Conservation (phyloP, 2,329 filamentous ascomycete genomes). For the Monilinia fructigena region DNA sequence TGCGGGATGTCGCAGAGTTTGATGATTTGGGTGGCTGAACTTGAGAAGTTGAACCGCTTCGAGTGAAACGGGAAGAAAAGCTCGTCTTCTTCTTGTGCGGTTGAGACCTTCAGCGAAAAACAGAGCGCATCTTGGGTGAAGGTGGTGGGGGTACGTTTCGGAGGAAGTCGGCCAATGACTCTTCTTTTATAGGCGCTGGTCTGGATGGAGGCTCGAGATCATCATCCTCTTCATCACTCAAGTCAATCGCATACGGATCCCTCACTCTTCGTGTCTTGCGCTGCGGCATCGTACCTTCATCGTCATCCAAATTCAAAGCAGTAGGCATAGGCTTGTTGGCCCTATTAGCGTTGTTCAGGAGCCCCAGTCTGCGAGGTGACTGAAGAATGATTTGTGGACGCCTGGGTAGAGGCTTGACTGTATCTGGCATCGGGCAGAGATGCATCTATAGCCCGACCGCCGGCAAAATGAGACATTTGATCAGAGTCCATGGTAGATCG, state of each 20-base stretch:
- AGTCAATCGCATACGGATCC: constrained; percentile 92
- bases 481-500: constrained; percentile 83
- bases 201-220: constrained; percentile 34
- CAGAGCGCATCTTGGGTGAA: constrained; percentile 42
- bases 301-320: constrained; percentile 31
- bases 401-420: constrained; percentile 44
- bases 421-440: constrained; percentile 54
- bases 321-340: constrained; percentile 38
- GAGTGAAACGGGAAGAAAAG: constrained; percentile 58
- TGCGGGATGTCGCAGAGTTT: constrained; percentile 32
- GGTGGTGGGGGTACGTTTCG: constrained; percentile 66
- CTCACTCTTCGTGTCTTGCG: constrained; percentile 75
- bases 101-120: constrained; percentile 29
- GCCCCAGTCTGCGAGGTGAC: constrained; percentile 71
- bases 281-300: constrained; percentile 55
- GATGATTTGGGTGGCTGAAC: constrained; percentile 40
- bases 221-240: constrained; percentile 49
- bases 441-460: constrained; percentile 57
- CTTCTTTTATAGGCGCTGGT: constrained; percentile 46
- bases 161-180: constrained; percentile 73
- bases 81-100: constrained; percentile 57
- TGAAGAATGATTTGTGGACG: constrained; percentile 42
- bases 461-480: constrained; percentile 58
- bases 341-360: constrained; percentile 49
- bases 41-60: constrained; percentile 40